phyloP scores from a whole-genome alignment of 2,329 filamentous ascomycete genomes.

The Stylonectria norvegica region DNA sequence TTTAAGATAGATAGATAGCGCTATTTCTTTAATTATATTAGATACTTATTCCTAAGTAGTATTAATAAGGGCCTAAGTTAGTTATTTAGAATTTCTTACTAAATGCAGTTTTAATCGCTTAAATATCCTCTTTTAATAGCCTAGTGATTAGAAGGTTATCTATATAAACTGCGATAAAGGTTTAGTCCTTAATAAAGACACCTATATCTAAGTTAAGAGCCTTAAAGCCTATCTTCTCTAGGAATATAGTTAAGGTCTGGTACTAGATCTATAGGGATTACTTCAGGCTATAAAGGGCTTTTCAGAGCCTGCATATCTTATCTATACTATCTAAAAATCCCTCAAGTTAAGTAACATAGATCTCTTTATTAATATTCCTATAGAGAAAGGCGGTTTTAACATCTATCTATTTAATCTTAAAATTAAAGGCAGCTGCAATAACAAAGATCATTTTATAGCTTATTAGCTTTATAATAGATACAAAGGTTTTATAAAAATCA shows the following conservation, averaged over 20 bases:
- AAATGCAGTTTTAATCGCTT: not conserved
- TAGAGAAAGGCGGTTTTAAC: conserved; percentile 2
- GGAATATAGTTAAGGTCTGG: conserved; percentile 1
- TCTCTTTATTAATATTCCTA: conserved; percentile 1
- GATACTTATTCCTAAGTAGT: conserved; percentile 1
- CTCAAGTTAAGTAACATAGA: conserved; percentile 1
- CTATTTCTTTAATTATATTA: no score
- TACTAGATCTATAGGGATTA: conserved; percentile 1
- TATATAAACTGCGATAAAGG: conserved; percentile 1
- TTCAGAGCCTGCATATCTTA: conserved; percentile 1
- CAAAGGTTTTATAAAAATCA: no score
- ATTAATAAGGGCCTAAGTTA: not conserved
- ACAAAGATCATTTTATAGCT: conserved; percentile 1
- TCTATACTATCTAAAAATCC: not conserved
- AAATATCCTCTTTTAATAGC: no score
- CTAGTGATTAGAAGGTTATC: not conserved
- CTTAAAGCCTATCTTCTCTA: no score
- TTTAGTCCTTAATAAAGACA: not conserved
- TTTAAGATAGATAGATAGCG: no score
- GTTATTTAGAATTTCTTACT: conserved; percentile 1
- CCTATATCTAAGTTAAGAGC: no score
- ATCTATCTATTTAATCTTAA: conserved; percentile 1
- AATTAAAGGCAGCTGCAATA: not conserved
- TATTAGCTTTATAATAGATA: no score
- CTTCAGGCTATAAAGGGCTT: no score